Percentiles rank a stretch among this genome's conserved stretches.
Evolutionary conservation across 2,329 filamentous ascomycete genomes (phyloP).

Genomic region (Fusarium sp.): DNA sequence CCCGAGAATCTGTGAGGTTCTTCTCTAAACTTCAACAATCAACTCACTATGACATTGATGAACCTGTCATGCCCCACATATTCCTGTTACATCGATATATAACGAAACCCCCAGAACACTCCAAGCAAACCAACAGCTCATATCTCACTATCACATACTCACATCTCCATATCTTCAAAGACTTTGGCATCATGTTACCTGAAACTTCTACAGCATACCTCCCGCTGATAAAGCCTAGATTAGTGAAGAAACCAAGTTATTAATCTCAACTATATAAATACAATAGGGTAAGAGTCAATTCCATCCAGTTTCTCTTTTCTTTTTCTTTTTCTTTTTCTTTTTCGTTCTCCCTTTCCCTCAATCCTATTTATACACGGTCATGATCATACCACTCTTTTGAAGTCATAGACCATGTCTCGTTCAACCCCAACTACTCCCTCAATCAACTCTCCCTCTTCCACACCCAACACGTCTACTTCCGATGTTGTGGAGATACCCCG

Average conservation of each 20-base stretch:
- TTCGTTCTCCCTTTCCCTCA: not conserved
- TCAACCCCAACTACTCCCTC: conserved; percentile 1
- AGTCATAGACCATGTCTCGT: conserved; percentile 11
- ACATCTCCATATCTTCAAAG: not conserved
- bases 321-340: not conserved
- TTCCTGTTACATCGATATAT: conserved; percentile 4
- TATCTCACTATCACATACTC: not conserved
- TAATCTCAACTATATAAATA: conserved; percentile 13
- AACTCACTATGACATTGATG: too few relatives aligned
- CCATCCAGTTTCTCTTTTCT: not conserved
- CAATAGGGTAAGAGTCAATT: not conserved
- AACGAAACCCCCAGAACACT: conserved; percentile 26
- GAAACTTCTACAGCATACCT: conserved; percentile 23
- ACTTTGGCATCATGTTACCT: not conserved
- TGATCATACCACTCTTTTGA: conserved; percentile 2
- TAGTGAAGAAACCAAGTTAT: conserved; percentile 1
- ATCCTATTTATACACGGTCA: not conserved
- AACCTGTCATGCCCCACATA: conserved; percentile 11
- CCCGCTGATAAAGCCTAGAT: not conserved
- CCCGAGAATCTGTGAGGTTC: not conserved
- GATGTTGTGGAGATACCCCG: conserved; percentile 28
- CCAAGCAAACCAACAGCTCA: not conserved
- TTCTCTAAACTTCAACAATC: not conserved
- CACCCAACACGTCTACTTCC: conserved; percentile 8
- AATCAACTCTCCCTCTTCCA: not conserved